phyloP scores from a whole-genome alignment of 805 yeast species.

The Candida qinlingensis region DNA sequence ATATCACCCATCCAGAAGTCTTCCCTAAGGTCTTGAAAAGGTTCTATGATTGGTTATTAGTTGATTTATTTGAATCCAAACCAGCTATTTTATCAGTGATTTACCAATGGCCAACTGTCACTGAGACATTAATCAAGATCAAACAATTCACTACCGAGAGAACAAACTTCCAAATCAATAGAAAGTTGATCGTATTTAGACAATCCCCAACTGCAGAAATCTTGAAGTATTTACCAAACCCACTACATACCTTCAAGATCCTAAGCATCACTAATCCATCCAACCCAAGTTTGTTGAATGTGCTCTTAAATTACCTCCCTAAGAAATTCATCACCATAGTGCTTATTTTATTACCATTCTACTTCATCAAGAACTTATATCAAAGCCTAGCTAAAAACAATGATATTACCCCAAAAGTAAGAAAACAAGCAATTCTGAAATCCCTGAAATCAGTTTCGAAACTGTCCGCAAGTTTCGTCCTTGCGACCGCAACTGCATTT shows the following conservation, averaged over 20 bases:
- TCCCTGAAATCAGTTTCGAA: conserved; percentile 1
- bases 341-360: conserved; percentile 7
- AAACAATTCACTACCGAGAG: background rate
- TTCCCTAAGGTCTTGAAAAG: conserved; percentile 9
- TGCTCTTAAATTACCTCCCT: conserved; percentile 8
- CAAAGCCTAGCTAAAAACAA: background rate
- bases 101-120: conserved; percentile 10
- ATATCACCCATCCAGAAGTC: conserved; percentile 12
- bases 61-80: conserved; percentile 13
- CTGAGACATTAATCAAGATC: background rate
- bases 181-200: too few species aligned
- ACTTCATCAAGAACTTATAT: background rate
- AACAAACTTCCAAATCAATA: too few species aligned
- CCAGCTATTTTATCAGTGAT: conserved; percentile 7
- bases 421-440: background rate
- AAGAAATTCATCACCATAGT: conserved; percentile 8
- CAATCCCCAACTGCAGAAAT: background rate
- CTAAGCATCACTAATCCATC: conserved; percentile 17
- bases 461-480: conserved; percentile 2
- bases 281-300: conserved; percentile 5
- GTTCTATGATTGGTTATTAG: conserved; percentile 4
- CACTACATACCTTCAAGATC: conserved; percentile 12
- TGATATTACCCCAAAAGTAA: background rate
- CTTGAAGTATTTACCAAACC: conserved; percentile 6
- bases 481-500: conserved; percentile 3